Conservation (phyloP, 768 basidiomycete genomes). For the Mycena polygramma region DNA sequence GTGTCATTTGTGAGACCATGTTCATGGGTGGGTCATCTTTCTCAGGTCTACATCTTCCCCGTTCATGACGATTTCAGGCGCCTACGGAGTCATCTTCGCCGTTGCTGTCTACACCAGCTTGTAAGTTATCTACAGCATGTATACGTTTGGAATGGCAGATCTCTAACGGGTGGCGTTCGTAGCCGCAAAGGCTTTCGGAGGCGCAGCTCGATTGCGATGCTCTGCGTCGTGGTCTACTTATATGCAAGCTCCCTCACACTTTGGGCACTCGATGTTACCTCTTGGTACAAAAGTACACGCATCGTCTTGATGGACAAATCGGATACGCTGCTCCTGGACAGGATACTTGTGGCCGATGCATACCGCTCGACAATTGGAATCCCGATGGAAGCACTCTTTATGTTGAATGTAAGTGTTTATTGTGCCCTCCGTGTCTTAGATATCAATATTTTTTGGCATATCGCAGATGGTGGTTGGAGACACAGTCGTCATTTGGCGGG, state of each 20-base stretch:
- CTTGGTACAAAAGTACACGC: background rate
- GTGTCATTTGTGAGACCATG: conserved; percentile 20
- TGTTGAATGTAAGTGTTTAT: conserved; percentile 30
- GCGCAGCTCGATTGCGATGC: conserved; percentile 12
- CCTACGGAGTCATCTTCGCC: conserved; percentile 15
- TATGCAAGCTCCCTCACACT: conserved; percentile 19
- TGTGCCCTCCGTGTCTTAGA: background rate
- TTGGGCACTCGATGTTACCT: conserved; percentile 18
- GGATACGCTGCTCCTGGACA: conserved; percentile 1
- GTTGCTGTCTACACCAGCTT: conserved; percentile 18
- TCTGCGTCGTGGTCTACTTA: conserved; percentile 20
- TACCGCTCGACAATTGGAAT: background rate
- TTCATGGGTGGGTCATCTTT: conserved; percentile 7
- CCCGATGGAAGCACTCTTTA: conserved; percentile 8
- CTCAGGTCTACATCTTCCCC: too few relatives aligned
- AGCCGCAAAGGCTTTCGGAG: conserved; percentile 19
- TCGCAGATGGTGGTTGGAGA: conserved; percentile 27
- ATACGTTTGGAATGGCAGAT: background rate
- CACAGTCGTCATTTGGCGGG: conserved; percentile 31
- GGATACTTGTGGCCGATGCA: background rate
- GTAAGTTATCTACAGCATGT: background rate
- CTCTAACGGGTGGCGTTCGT: background rate
- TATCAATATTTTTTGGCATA: too few relatives aligned
- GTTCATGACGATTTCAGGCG: too few relatives aligned
- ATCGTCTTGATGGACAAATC: background rate